These are phyloP conservation scores for Spergularia azorica DNA, from an alignment of 179 eudicot species.

Conservation along the genomic window DNA sequence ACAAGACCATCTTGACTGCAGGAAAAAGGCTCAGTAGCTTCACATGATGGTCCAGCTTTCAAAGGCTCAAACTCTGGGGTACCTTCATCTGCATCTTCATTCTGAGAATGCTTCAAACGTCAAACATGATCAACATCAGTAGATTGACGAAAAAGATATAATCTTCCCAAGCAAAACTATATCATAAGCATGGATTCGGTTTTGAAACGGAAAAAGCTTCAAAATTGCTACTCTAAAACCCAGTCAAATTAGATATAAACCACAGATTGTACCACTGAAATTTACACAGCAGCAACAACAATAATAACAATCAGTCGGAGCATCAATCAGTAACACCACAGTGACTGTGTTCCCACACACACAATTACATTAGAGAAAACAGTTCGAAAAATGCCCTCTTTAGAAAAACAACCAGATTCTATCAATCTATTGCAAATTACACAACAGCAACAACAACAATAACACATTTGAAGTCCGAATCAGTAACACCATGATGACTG, in stretches of 20 bases:
- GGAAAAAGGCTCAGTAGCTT: constrained; percentile 19
- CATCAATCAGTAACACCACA: not conserved
- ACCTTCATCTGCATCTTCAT: not conserved
- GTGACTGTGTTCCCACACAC: not conserved
- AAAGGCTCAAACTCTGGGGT: constrained; percentile 16
- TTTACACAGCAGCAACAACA: not conserved
- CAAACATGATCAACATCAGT: not conserved
- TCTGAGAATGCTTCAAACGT: constrained; percentile 13
- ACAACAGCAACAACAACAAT: too few relatives aligned
- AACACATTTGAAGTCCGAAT: too few relatives aligned
- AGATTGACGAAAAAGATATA: not conserved
- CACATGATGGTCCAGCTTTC: constrained; percentile 19
- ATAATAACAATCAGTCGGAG: not conserved
- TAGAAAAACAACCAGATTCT: too few relatives aligned
- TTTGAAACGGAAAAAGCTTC: not conserved
- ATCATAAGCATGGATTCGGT: not conserved
- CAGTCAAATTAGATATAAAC: constrained; percentile 9
- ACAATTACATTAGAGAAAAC: too few relatives aligned
- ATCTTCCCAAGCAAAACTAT: not conserved
- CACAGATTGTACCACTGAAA: not conserved
- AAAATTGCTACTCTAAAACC: not conserved
- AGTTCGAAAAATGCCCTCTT: too few relatives aligned
- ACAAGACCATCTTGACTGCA: constrained; percentile 11
- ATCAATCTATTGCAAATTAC: too few relatives aligned
- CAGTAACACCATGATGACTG: too few relatives aligned